Evolutionary conservation across 176 grass and related monocot genomes (phyloP).

Genomic region (Elaeis guineensis): DNA sequence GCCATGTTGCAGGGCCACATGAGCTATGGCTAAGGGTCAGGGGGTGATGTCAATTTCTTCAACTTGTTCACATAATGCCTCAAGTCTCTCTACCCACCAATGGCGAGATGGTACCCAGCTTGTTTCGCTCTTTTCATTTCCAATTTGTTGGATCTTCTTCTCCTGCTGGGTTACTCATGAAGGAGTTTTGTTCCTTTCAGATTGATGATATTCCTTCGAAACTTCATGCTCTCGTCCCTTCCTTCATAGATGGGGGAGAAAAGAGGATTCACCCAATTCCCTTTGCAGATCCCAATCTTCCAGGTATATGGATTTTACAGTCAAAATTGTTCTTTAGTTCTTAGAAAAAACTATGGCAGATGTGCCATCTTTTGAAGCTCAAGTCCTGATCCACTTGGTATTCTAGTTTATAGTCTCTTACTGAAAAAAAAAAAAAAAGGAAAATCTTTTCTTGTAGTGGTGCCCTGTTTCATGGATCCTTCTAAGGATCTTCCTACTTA

Average conservation of each 20-base stretch:
- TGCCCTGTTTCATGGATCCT: constrained; percentile 86
- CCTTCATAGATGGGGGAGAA: constrained; percentile 60
- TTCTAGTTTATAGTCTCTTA: no score
- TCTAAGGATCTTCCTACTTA: constrained; percentile 84
- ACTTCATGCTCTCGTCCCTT: constrained; percentile 85
- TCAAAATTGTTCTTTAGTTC: not conserved
- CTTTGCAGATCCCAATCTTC: constrained; percentile 58
- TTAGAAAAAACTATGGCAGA: no score
- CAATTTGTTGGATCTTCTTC: not conserved
- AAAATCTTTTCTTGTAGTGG: constrained; percentile 33
- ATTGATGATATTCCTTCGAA: constrained; percentile 83
- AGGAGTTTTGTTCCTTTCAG: constrained; percentile 8
- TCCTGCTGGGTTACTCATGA: constrained; percentile 3
- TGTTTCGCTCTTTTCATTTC: not conserved
- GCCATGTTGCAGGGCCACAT: constrained; percentile 60
- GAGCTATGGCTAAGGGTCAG: constrained; percentile 52
- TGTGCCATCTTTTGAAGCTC: no score
- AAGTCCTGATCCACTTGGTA: no score
- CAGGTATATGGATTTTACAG: constrained; percentile 26
- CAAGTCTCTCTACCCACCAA: constrained; percentile 87
- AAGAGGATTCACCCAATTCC: constrained; percentile 93
- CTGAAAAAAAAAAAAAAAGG: not conserved
- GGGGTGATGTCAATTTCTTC: constrained; percentile 13
- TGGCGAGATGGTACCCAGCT: constrained; percentile 56
- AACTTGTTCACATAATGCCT: constrained; percentile 16